Conservation (phyloP, 345 rosid species). For the Physaria fendleri region DNA sequence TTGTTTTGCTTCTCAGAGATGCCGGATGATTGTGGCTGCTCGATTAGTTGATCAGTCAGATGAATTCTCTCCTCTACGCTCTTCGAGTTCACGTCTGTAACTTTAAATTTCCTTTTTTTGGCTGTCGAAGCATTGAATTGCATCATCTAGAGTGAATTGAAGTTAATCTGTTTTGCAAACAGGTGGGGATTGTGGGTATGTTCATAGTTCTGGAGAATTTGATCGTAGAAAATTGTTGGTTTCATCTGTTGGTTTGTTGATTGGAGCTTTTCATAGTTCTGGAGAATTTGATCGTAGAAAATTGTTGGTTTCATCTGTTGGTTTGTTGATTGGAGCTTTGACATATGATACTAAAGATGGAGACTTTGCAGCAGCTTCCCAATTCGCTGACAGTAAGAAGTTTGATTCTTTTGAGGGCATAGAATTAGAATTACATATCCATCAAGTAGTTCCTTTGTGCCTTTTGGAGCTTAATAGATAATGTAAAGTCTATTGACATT, state of each 20-base stretch:
- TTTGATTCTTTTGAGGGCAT: neutral
- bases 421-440: neutral
- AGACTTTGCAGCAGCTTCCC: constrained; percentile 47
- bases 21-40: constrained; percentile 24
- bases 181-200: constrained; percentile 29
- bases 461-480: neutral
- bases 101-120: neutral
- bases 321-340: constrained; percentile 36
- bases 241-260: constrained; percentile 41
- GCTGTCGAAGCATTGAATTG: neutral
- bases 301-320: constrained; percentile 40
- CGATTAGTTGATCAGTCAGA: constrained; percentile 19
- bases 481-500: neutral
- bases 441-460: neutral
- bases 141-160: neutral
- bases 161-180: neutral
- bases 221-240: constrained; percentile 49
- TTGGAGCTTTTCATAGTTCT: neutral
- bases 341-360: constrained; percentile 24
- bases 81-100: constrained; percentile 21
- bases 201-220: constrained; percentile 13
- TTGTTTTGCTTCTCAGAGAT: constrained; percentile 32
- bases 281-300: constrained; percentile 48
- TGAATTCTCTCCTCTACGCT: constrained; percentile 13
- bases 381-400: constrained; percentile 67